Conservation (phyloP, 1,284 basidiomycete genomes). For the Sutorius eximius region DNA sequence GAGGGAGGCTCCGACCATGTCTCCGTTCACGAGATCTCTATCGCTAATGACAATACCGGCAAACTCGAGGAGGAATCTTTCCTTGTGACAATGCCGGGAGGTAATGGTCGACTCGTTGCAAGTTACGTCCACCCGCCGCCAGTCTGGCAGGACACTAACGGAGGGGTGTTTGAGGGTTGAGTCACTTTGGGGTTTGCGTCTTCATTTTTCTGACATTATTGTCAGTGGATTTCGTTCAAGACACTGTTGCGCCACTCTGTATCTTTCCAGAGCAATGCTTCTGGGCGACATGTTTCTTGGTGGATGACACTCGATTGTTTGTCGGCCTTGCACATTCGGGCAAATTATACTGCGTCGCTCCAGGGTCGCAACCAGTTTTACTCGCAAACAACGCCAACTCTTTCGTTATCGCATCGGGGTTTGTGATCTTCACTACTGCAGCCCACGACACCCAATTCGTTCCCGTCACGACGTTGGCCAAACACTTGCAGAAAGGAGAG, state of each 20-base stretch:
- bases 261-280: slow-evolving; percentile 64
- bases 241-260: slow-evolving; percentile 34
- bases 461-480: slow-evolving; percentile 42
- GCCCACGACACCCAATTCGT: slow-evolving; percentile 83
- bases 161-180: slow-evolving; percentile 55
- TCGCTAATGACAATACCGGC: background rate
- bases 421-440: slow-evolving; percentile 86
- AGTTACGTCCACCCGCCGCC: slow-evolving; percentile 27
- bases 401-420: slow-evolving; percentile 76
- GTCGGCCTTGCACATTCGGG: slow-evolving; percentile 69
- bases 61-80: slow-evolving; percentile 8
- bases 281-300: slow-evolving; percentile 36
- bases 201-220: slow-evolving; percentile 12
- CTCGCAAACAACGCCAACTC: slow-evolving; percentile 74
- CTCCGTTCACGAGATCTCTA: slow-evolving; percentile 17
- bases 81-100: slow-evolving; percentile 29
- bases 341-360: slow-evolving; percentile 55
- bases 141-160: slow-evolving; percentile 51
- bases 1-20: slow-evolving; percentile 20
- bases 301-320: slow-evolving; percentile 40
- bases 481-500: background rate
- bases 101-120: slow-evolving; percentile 47
- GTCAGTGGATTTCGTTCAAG: slow-evolving; percentile 20
- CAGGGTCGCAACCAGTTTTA: slow-evolving; percentile 20
- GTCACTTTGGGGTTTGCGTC: background rate